A percentile compares a stretch with the other conserved stretches of the same genome.
Conservation (phyloP, 148 eudicot species). For the Bassia scoparia region DNA sequence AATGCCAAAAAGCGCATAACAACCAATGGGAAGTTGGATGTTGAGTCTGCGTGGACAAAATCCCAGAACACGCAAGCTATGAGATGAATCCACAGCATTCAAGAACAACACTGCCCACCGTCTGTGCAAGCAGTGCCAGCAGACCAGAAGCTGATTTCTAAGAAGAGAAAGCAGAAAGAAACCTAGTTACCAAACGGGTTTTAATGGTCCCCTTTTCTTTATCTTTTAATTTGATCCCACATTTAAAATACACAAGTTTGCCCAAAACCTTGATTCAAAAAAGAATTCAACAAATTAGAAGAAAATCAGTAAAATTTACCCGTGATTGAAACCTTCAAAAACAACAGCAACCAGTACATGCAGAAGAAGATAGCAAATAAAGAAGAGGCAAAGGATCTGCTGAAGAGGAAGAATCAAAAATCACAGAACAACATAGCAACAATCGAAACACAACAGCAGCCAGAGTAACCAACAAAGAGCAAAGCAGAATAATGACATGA, state of each 20-base stretch:
- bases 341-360: conserved; percentile 35
- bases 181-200: conserved; percentile 50
- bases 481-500: conserved; percentile 26
- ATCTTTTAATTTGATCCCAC: background rate
- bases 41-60: conserved; percentile 31
- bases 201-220: conserved; percentile 19
- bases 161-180: conserved; percentile 66
- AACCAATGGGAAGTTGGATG: no score
- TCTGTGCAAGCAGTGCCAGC: conserved; percentile 25
- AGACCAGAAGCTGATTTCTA: conserved; percentile 46
- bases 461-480: conserved; percentile 27
- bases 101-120: conserved; percentile 52
- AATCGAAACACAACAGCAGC: conserved; percentile 35
- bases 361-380: conserved; percentile 42
- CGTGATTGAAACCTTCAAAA: background rate
- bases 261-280: conserved; percentile 9
- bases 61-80: conserved; percentile 25
- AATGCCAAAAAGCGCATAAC: no score
- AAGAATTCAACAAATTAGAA: background rate
- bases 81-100: conserved; percentile 43
- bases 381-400: conserved; percentile 50
- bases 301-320: background rate
- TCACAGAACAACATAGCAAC: conserved; percentile 53
- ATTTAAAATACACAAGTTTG: background rate
- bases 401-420: conserved; percentile 60